Conservation (phyloP, 805 yeast species). For the Yamadazyma philogaea region DNA sequence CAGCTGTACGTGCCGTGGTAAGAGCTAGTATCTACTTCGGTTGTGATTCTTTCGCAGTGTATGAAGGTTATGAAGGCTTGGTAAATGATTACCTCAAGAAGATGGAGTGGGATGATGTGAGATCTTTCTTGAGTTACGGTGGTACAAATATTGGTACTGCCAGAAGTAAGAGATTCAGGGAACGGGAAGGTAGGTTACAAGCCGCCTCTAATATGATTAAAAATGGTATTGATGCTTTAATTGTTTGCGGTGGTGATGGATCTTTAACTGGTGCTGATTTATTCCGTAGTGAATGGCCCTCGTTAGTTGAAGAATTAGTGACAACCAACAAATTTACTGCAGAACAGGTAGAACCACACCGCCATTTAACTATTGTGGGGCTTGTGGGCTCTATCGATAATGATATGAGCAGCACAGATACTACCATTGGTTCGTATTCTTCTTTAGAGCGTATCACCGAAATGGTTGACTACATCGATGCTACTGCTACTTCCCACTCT, state of each 20-base stretch:
- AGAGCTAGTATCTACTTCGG: slow-evolving; percentile 63
- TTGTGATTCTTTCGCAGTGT: slow-evolving; percentile 64
- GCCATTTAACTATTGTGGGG: slow-evolving; percentile 67
- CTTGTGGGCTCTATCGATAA: slow-evolving; percentile 82
- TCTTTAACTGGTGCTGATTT: slow-evolving; percentile 80
- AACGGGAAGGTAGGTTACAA: slow-evolving; percentile 59
- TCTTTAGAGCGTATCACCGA: slow-evolving; percentile 71
- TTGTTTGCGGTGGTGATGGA: slow-evolving; percentile 85
- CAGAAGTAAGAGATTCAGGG: slow-evolving; percentile 63
- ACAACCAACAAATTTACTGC: slow-evolving; percentile 42
- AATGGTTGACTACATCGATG: slow-evolving; percentile 77
- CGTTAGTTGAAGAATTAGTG: slow-evolving; percentile 57
- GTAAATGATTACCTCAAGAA: slow-evolving; percentile 55
- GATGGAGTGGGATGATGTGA: slow-evolving; percentile 71
- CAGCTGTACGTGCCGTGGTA: slow-evolving; percentile 70
- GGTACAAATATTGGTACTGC: slow-evolving; percentile 83
- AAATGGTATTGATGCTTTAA: slow-evolving; percentile 72
- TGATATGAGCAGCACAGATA: slow-evolving; percentile 82
- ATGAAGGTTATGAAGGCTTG: slow-evolving; percentile 74
- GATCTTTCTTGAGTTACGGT: slow-evolving; percentile 67
- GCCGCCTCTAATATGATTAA: slow-evolving; percentile 65
- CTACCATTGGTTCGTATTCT: slow-evolving; percentile 80
- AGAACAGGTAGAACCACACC: slow-evolving; percentile 46
- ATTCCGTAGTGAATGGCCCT: slow-evolving; percentile 76
- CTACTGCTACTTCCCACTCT: slow-evolving; percentile 80